These are phyloP conservation scores for Euphorbia tirucalli DNA, from an alignment of 345 rosid species.

Conservation along the genomic window DNA sequence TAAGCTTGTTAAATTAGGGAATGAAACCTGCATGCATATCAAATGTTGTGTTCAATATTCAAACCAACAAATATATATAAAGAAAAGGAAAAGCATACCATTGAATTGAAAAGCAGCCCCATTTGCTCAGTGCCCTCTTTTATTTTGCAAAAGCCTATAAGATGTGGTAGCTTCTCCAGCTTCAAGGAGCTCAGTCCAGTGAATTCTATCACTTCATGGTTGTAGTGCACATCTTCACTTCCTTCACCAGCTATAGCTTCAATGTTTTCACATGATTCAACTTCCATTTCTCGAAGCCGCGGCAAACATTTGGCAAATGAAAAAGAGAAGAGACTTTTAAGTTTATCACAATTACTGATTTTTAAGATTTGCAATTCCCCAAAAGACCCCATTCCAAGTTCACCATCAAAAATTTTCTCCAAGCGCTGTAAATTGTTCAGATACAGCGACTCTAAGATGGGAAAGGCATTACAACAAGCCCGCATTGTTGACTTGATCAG, in stretches of 20 bases:
- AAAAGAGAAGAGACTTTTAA: too few species aligned
- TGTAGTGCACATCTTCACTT: too few species aligned
- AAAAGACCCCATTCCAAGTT: too few species aligned
- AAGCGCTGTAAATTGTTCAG: too few species aligned
- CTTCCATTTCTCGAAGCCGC: too few species aligned
- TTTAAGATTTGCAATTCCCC: background rate
- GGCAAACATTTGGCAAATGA: too few species aligned
- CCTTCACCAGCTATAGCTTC: too few species aligned
- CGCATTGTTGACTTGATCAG: background rate
- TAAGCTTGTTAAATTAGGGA: background rate
- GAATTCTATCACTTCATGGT: background rate
- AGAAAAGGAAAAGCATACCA: background rate
- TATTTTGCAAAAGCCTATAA: background rate
- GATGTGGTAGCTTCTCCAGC: background rate
- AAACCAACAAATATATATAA: too few species aligned
- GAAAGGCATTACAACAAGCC: background rate
- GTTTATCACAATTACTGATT: conserved; percentile 4
- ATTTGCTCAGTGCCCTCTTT: background rate
- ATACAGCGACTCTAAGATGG: too few species aligned
- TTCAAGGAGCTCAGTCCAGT: background rate
- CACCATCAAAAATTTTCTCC: too few species aligned
- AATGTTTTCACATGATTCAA: too few species aligned
- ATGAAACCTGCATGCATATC: background rate
- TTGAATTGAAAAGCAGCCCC: background rate
- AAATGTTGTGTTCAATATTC: too few species aligned